These are phyloP conservation scores for Prinsepia uniflora DNA, from an alignment of 306 rosid genomes.

Conservation along the genomic window DNA sequence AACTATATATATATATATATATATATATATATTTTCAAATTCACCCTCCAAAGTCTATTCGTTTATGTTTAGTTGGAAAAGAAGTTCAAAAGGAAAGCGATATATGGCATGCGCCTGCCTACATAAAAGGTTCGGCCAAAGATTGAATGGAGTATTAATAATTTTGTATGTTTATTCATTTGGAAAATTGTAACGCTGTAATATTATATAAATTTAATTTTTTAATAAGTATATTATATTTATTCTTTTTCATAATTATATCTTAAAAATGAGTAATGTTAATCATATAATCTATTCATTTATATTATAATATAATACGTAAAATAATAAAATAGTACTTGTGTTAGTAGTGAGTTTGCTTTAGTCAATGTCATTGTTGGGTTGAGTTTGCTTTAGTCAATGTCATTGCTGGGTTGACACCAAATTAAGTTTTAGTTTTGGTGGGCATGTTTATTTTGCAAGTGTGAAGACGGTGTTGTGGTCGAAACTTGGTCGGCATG, in stretches of 20 bases:
- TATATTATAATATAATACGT: too few relatives aligned
- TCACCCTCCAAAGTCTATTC: background rate
- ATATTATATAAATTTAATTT: too few relatives aligned
- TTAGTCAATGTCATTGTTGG: background rate
- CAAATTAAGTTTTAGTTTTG: background rate
- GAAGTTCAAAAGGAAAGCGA: constrained; percentile 1
- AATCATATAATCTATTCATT: too few relatives aligned
- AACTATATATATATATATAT: too few relatives aligned
- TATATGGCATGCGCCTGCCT: background rate
- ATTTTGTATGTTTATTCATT: too few relatives aligned
- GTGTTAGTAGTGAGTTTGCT: background rate
- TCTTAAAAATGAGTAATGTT: too few relatives aligned
- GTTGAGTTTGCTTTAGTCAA: constrained; percentile 1
- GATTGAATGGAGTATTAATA: background rate
- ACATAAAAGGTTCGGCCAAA: constrained; percentile 16
- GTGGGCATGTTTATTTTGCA: background rate
- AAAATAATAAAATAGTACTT: too few relatives aligned
- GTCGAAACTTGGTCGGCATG: constrained; percentile 1
- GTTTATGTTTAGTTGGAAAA: constrained; percentile 22
- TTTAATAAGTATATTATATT: too few relatives aligned
- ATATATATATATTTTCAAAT: too few relatives aligned
- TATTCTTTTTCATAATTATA: too few relatives aligned
- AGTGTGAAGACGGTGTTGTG: constrained; percentile 3
- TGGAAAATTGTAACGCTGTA: too few relatives aligned
- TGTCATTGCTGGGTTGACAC: background rate